A percentile compares a stretch with the other conserved stretches of the same genome.
Evolutionary conservation across 2,329 filamentous ascomycete genomes (phyloP).

Genomic region (Aspergillus ibericus): DNA sequence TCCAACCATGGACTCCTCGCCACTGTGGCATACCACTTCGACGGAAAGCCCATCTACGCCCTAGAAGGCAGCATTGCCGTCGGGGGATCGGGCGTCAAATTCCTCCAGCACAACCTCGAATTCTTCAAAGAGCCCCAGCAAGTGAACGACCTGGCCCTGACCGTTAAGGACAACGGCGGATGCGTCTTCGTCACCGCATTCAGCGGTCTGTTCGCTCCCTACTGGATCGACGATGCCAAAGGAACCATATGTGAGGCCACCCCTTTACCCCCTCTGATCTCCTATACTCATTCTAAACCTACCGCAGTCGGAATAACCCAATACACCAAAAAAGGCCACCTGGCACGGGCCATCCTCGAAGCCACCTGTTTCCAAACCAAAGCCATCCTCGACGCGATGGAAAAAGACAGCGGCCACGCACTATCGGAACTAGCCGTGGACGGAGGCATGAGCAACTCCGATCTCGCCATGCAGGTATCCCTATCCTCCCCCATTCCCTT

Average conservation of each 20-base stretch:
- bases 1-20: constrained; percentile 78
- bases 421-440: constrained; percentile 80
- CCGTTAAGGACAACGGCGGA: constrained; percentile 74
- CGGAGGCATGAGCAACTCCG: constrained; percentile 84
- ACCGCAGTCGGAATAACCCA: constrained; percentile 74
- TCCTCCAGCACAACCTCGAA: constrained; percentile 64
- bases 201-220: constrained; percentile 85
- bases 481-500: not conserved
- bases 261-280: not conserved
- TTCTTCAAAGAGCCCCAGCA: constrained; percentile 62
- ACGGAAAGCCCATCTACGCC: constrained; percentile 70
- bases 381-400: constrained; percentile 91
- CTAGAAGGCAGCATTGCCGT: constrained; percentile 83
- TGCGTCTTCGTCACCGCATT: constrained; percentile 88
- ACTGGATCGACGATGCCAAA: constrained; percentile 93
- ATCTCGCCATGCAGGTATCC: constrained; percentile 76
- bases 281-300: not conserved
- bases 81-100: constrained; percentile 77
- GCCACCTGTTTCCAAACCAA: constrained; percentile 91
- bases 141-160: constrained; percentile 63
- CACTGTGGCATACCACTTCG: constrained; percentile 82
- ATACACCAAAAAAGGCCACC: constrained; percentile 80
- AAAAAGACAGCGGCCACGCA: constrained; percentile 75
- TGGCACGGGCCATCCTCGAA: constrained; percentile 84
- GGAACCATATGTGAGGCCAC: constrained; percentile 70